Conservation (phyloP, 306 rosid species). For the Cucumis hystrix region DNA sequence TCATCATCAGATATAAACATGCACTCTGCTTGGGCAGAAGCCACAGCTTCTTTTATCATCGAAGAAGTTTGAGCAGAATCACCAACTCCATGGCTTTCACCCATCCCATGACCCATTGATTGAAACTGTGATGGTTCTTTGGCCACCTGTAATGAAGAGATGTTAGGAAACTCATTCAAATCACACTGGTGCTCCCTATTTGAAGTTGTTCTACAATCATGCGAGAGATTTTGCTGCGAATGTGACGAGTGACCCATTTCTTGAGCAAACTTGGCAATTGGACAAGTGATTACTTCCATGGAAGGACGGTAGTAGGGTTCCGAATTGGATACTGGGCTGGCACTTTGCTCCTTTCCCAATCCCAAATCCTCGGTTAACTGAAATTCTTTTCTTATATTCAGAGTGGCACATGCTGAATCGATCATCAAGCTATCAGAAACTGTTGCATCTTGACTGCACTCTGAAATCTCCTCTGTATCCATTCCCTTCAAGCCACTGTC, state of each 20-base stretch:
- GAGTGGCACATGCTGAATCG: slow-evolving; percentile 17
- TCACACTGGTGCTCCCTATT: slow-evolving; percentile 31
- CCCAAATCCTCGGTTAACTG: slow-evolving; percentile 33
- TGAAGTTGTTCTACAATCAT: slow-evolving; percentile 29
- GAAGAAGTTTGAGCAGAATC: slow-evolving; percentile 32
- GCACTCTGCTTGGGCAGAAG: slow-evolving; percentile 33
- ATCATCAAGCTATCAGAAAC: slow-evolving; percentile 24
- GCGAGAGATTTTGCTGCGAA: slow-evolving; percentile 36
- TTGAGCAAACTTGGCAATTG: slow-evolving; percentile 33
- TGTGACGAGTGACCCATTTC: slow-evolving; percentile 37
- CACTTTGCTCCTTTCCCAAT: slow-evolving; percentile 36
- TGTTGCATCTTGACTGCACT: slow-evolving; percentile 78
- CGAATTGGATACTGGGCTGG: slow-evolving; percentile 50
- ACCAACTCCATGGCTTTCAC: slow-evolving; percentile 28
- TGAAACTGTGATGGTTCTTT: slow-evolving; percentile 37
- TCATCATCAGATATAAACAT: slow-evolving; percentile 74
- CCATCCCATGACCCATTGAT: slow-evolving; percentile 14
- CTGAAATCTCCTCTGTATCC: slow-evolving; percentile 70
- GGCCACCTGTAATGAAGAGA: slow-evolving; percentile 37
- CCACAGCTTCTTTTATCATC: slow-evolving; percentile 20
- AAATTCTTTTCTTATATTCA: slow-evolving; percentile 34
- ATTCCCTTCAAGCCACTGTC: slow-evolving; percentile 43
- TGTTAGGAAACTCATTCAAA: slow-evolving; percentile 29
- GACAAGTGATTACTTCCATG: slow-evolving; percentile 39
- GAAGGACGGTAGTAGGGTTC: slow-evolving; percentile 40